Percentiles rank a stretch among this genome's conserved stretches.
These are phyloP conservation scores for Xylaria sp. DNA, from an alignment of 2,329 filamentous ascomycete genomes.

Conservation along the genomic window DNA sequence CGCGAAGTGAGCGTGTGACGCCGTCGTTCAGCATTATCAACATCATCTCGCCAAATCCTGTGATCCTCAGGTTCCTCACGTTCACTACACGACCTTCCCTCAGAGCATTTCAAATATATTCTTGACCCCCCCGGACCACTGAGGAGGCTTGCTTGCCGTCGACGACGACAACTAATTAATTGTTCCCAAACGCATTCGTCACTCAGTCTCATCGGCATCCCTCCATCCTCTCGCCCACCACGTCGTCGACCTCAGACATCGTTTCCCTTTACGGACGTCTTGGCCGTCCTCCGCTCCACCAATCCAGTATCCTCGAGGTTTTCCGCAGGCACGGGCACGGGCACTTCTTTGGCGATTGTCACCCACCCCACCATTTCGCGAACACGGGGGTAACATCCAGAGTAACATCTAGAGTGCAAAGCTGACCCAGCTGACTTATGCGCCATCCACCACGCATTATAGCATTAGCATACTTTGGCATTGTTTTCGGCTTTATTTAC, in stretches of 20 bases:
- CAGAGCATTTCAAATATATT: constrained; percentile 32
- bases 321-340: constrained; percentile 47
- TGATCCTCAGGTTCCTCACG: constrained; percentile 30
- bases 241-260: constrained; percentile 39
- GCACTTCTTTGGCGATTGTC: constrained; percentile 39
- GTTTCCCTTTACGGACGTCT: constrained; percentile 36
- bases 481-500: constrained; percentile 40
- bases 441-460: constrained; percentile 26
- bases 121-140: constrained; percentile 28
- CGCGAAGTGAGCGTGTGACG: constrained; percentile 40
- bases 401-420: constrained; percentile 34
- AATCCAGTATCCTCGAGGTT: constrained; percentile 42
- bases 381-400: constrained; percentile 34
- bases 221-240: constrained; percentile 11
- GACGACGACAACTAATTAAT: constrained; percentile 2
- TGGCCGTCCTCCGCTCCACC: constrained; percentile 37
- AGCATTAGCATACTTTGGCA: constrained; percentile 35
- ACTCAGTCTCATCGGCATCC: constrained; percentile 33
- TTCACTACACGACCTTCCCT: constrained; percentile 2
- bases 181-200: constrained; percentile 38
- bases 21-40: constrained; percentile 40
- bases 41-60: constrained; percentile 43
- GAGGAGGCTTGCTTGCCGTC: constrained; percentile 19
- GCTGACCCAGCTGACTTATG: constrained; percentile 41
- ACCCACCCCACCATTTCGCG: constrained; percentile 34